These are phyloP conservation scores for Colletotrichum siamense DNA, from an alignment of 2,329 filamentous ascomycete genomes.

Conservation along the genomic window DNA sequence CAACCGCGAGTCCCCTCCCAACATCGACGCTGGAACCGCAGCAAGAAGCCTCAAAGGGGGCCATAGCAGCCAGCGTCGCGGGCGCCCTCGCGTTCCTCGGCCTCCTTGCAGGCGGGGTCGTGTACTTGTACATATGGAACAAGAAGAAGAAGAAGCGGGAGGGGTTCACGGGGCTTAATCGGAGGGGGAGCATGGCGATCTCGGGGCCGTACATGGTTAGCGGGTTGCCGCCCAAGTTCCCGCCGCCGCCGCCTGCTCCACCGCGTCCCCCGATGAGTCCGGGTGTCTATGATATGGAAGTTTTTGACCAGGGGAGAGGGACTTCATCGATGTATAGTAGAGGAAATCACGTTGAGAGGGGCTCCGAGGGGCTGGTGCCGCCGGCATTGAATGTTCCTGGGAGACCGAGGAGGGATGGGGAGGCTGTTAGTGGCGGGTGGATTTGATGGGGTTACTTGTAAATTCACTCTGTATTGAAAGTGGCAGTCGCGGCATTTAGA, in stretches of 20 bases:
- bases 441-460: not conserved
- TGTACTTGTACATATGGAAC: not conserved
- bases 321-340: not conserved
- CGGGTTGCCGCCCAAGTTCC: not conserved
- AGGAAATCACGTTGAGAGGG: not conserved
- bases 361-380: not conserved
- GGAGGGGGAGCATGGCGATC: not conserved
- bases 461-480: not conserved
- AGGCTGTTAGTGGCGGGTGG: not conserved
- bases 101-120: not conserved
- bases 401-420: not conserved
- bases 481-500: not conserved
- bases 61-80: not conserved
- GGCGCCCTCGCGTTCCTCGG: slow-evolving; percentile 9
- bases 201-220: not conserved
- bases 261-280: not conserved
- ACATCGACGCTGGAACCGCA: not conserved
- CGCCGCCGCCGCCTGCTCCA: not conserved
- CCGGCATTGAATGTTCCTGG: not conserved
- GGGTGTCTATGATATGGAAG: not conserved
- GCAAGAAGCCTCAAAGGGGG: not conserved
- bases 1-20: not conserved
- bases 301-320: not conserved
- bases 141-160: not conserved
- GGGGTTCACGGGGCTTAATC: not conserved